These are phyloP conservation scores for Fusarium illudens DNA, from an alignment of 2,329 filamentous ascomycete genomes.

Conservation along the genomic window DNA sequence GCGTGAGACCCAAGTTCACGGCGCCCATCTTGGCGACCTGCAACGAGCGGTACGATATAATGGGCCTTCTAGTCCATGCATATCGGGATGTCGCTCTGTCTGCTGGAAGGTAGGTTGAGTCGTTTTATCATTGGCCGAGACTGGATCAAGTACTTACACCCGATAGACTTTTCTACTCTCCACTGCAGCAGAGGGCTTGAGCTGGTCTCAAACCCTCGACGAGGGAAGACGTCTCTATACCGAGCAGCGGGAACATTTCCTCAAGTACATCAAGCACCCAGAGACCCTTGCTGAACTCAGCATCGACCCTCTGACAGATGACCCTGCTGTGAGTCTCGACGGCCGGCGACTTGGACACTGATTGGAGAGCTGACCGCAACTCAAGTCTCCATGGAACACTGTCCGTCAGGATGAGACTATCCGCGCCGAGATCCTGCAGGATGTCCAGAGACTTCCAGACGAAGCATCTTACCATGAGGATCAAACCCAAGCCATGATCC, in stretches of 20 bases:
- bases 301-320: constrained; percentile 86
- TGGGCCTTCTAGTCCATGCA: constrained; percentile 68
- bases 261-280: constrained; percentile 85
- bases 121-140: not conserved
- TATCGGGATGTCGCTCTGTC: constrained; percentile 80
- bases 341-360: not conserved
- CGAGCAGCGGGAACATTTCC: constrained; percentile 75
- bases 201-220: constrained; percentile 74
- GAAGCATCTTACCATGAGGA: constrained; percentile 88
- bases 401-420: constrained; percentile 84
- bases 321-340: constrained; percentile 62
- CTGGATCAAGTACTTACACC: constrained; percentile 7
- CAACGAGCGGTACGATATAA: constrained; percentile 70
- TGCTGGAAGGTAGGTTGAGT: constrained; percentile 81
- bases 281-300: constrained; percentile 76
- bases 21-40: constrained; percentile 67
- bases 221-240: constrained; percentile 79
- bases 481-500: constrained; percentile 78
- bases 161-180: constrained; percentile 81
- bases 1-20: constrained; percentile 68
- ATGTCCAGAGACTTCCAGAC: constrained; percentile 93
- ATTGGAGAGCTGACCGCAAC: constrained; percentile 13
- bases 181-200: constrained; percentile 67
- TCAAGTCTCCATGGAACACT: constrained; percentile 88
- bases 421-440: constrained; percentile 89